phyloP scores from a whole-genome alignment of 495 filamentous ascomycete species.

The Penicillium diatomitis region DNA sequence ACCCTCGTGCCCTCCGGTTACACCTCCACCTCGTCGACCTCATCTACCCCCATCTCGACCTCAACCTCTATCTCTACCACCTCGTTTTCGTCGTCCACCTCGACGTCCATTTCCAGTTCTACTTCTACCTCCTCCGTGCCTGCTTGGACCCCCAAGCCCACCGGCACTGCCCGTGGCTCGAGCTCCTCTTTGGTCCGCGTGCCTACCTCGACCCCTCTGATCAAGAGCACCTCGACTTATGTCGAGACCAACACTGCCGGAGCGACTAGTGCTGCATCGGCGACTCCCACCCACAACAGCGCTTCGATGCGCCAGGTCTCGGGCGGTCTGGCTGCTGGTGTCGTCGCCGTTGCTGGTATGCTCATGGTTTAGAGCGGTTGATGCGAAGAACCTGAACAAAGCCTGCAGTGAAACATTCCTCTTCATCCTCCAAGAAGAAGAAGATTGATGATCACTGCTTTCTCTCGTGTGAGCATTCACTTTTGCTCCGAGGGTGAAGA shows the following conservation, averaged over 20 bases:
- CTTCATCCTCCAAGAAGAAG: not conserved
- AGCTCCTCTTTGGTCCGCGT: slow-evolving; percentile 10
- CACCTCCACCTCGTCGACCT: slow-evolving; percentile 15
- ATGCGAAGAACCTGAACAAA: too few relatives aligned
- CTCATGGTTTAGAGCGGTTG: slow-evolving; percentile 28
- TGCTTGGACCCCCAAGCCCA: slow-evolving; percentile 12
- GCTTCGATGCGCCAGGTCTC: slow-evolving; percentile 24
- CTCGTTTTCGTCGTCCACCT: slow-evolving; percentile 5
- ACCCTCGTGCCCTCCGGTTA: slow-evolving; percentile 27
- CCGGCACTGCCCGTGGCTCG: slow-evolving; percentile 13
- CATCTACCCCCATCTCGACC: slow-evolving; percentile 24
- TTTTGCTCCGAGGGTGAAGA: not conserved
- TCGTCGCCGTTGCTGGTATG: slow-evolving; percentile 35
- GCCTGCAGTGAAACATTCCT: too few relatives aligned
- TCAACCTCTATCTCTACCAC: slow-evolving; percentile 19
- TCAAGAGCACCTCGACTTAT: slow-evolving; percentile 9
- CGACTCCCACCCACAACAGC: slow-evolving; percentile 17
- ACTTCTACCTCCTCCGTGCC: slow-evolving; percentile 10
- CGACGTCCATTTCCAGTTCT: slow-evolving; percentile 6
- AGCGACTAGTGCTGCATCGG: slow-evolving; percentile 9
- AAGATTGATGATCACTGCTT: too few relatives aligned
- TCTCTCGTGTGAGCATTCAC: not conserved
- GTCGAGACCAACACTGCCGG: not conserved
- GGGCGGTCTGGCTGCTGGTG: slow-evolving; percentile 28
- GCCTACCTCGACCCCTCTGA: slow-evolving; percentile 11